Base-by-base conservation (phyloP, 2,329 filamentous ascomycete genomes). In the Zasmidium angulare region DNA sequence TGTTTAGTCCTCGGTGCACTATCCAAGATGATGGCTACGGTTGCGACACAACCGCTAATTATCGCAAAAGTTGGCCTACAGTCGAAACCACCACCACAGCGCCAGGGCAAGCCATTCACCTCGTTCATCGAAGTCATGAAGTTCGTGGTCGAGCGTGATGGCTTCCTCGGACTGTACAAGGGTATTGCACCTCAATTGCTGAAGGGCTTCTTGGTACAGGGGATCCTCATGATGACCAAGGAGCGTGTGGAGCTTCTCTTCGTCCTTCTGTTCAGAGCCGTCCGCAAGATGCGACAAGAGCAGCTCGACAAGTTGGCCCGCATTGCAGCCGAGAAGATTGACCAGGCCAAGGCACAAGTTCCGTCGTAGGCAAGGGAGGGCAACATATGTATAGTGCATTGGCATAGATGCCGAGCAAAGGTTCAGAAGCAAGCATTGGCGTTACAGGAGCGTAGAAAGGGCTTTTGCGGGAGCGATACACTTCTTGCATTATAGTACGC, bases 191-290 rank as follows among this genome's bases (percentile, higher is more conserved):
- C 95, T 2, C 95, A 99, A 75, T 89, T 99, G 53, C 76, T 92
- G 60, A 99, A 99, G 78, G 95, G 95, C 1, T 78, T 99, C 54
- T 74, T 99, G 51, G 95, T 99, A 1, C 95, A 99, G 73, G 95
- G 95, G 52, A 86, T 99, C 57, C 81, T 99, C 43, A 99, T 99
- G 95, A 99, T 97, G 92, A 95, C 92, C 50, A 99, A 99, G 79
- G 95, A 99, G 78, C 85, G 92, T 67, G 90, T 98, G 76, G 95
- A 98, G 75, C 79, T 98, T 17, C 74, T 92, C 48, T 98, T 97
- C 73, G 81, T 98, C 63, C 79, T 96, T 24, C 83, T 99, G 53
- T 87, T 97, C 76, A 86, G 91, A 68, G 96, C 95, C 69, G 72
- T 97, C 55, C 85, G 87, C 66, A 85, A 86, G 66, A 69, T 96